Evolutionary conservation across 2,329 filamentous ascomycete genomes (phyloP).

Genomic region (Colletotrichum nymphaeae): DNA sequence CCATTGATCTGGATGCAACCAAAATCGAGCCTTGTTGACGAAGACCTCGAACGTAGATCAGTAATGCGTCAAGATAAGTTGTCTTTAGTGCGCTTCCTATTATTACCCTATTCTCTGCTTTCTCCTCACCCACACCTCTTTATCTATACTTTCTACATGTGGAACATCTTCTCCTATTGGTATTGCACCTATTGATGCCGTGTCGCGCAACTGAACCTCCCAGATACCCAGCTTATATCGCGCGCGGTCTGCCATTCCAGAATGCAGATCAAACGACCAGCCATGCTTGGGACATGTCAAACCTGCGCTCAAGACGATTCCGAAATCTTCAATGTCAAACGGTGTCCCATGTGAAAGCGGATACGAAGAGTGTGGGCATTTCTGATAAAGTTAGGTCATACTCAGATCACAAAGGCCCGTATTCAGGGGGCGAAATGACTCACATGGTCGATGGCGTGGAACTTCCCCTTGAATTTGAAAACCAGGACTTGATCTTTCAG

Average conservation of each 20-base stretch:
- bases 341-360: constrained; percentile 71
- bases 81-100: neutral
- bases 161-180: neutral
- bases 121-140: constrained; percentile 57
- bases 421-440: constrained; percentile 40
- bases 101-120: constrained; percentile 50
- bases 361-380: constrained; percentile 76
- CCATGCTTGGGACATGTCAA: constrained; percentile 76
- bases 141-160: constrained; percentile 25
- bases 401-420: too few species aligned
- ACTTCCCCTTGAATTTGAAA: constrained; percentile 70
- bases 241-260: constrained; percentile 70
- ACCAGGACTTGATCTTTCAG: constrained; percentile 72
- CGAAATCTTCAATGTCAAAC: constrained; percentile 81
- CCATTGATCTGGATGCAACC: too few species aligned
- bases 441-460: constrained; percentile 78
- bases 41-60: neutral
- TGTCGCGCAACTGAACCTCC: constrained; percentile 68
- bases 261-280: constrained; percentile 78
- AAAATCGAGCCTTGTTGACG: neutral
- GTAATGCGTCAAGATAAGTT: too few species aligned
- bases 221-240: constrained; percentile 71
- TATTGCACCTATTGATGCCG: neutral
- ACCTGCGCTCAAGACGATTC: constrained; percentile 70
- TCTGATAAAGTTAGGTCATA: constrained; percentile 48